Percentiles rank a stretch among this genome's conserved stretches.
Conservation (phyloP, 163 green algal species). For the Prototheca wickerhamii region DNA sequence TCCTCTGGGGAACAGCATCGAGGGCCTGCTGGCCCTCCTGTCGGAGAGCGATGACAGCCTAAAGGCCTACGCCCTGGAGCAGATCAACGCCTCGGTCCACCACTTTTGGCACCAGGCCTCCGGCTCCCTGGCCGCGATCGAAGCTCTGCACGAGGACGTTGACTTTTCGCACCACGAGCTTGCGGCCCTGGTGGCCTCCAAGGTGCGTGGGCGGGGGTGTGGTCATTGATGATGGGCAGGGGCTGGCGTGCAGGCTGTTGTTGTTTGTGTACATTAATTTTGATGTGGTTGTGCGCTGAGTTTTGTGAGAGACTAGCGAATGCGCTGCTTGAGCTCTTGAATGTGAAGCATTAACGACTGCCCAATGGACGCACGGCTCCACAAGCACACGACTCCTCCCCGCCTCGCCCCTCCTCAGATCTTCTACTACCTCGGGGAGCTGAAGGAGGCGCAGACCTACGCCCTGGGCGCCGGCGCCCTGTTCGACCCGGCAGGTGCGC, state of each 20-base stretch:
- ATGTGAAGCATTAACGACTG: too few relatives aligned
- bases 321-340: too few relatives aligned
- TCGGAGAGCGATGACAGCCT: constrained; percentile 79
- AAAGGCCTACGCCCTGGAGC: constrained; percentile 79
- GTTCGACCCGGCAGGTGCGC: constrained; percentile 85
- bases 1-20: constrained; percentile 33
- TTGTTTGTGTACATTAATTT: too few relatives aligned
- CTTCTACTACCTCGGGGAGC: constrained; percentile 94
- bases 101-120: constrained; percentile 90
- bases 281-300: too few relatives aligned
- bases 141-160: constrained; percentile 94
- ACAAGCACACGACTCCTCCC: too few relatives aligned
- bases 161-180: constrained; percentile 81
- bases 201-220: constrained; percentile 49
- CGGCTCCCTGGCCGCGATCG: constrained; percentile 69
- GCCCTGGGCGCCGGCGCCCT: constrained; percentile 82
- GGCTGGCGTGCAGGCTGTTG: not conserved
- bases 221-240: not conserved
- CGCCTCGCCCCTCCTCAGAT: constrained; percentile 49
- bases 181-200: constrained; percentile 90
- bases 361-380: too few relatives aligned
- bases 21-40: constrained; percentile 80
- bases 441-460: constrained; percentile 91
- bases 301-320: too few relatives aligned
- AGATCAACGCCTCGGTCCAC: constrained; percentile 71